These are phyloP conservation scores for Alternaria atra DNA, from an alignment of 2,329 filamentous ascomycete species.

Conservation along the genomic window DNA sequence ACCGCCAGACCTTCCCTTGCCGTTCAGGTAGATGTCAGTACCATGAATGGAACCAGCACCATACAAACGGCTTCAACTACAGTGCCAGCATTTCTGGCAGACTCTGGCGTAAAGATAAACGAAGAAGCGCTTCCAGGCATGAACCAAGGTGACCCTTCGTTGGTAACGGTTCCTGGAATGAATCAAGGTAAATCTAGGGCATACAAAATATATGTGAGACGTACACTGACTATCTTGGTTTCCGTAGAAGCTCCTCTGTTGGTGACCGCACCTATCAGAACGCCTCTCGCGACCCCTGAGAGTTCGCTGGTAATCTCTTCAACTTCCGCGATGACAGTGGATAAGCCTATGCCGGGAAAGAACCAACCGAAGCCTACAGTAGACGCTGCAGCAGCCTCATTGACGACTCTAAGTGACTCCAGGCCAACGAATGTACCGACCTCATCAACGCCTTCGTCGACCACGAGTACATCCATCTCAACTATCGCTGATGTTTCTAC, in stretches of 20 bases:
- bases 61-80: neutral
- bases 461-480: neutral
- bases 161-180: constrained; percentile 1
- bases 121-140: constrained; percentile 11
- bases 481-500: neutral
- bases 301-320: neutral
- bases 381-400: constrained; percentile 1
- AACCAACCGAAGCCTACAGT: constrained; percentile 17
- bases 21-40: neutral
- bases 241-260: neutral
- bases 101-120: neutral
- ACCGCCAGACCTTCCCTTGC: neutral
- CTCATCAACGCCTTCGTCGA: neutral
- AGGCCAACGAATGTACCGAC: neutral
- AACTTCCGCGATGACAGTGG: neutral
- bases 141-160: constrained; percentile 11
- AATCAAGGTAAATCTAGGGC: neutral
- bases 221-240: neutral
- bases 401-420: neutral
- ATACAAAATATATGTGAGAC: neutral
- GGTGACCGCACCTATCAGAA: neutral
- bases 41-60: neutral
- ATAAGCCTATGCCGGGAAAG: constrained; percentile 16
- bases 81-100: neutral
- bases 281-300: neutral